Conservation (phyloP, 805 yeast species). For the Metschnikowia gelsemii region DNA sequence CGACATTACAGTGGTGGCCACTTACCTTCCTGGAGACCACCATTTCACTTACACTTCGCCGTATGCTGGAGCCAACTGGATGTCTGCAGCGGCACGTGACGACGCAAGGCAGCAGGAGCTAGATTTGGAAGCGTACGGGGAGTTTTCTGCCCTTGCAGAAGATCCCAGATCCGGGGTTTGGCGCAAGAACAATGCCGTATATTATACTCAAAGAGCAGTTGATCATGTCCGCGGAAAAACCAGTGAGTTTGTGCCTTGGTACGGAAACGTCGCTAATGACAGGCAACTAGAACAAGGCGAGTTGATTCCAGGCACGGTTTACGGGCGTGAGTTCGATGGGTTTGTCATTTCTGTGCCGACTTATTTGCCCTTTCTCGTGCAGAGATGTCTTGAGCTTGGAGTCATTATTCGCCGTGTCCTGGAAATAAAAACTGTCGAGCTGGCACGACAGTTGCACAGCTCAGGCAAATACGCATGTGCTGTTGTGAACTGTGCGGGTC, state of each 20-base stretch:
- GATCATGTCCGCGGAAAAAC: constrained; percentile 11
- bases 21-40: constrained; percentile 55
- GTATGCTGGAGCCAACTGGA: constrained; percentile 74
- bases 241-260: constrained; percentile 44
- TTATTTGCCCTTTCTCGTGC: constrained; percentile 53
- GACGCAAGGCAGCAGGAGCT: constrained; percentile 29
- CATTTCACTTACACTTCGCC: constrained; percentile 58
- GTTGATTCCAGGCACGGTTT: constrained; percentile 39
- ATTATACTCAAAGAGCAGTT: constrained; percentile 14
- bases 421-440: constrained; percentile 42
- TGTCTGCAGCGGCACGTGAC: constrained; percentile 49
- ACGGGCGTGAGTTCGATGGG: constrained; percentile 51
- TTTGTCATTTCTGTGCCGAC: constrained; percentile 59
- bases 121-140: constrained; percentile 51
- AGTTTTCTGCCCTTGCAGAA: constrained; percentile 45
- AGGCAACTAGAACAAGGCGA: constrained; percentile 33
- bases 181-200: constrained; percentile 17
- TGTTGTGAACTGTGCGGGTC: constrained; percentile 60
- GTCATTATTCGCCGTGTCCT: constrained; percentile 45
- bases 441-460: constrained; percentile 37
- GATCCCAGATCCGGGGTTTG: constrained; percentile 50
- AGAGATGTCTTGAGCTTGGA: constrained; percentile 46
- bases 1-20: constrained; percentile 33
- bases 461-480: constrained; percentile 37
- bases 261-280: constrained; percentile 40